A percentile compares a stretch with the other conserved stretches of the same genome.
phyloP scores from a whole-genome alignment of 2,329 filamentous ascomycete species.

The Plectosphaerella plurivora region DNA sequence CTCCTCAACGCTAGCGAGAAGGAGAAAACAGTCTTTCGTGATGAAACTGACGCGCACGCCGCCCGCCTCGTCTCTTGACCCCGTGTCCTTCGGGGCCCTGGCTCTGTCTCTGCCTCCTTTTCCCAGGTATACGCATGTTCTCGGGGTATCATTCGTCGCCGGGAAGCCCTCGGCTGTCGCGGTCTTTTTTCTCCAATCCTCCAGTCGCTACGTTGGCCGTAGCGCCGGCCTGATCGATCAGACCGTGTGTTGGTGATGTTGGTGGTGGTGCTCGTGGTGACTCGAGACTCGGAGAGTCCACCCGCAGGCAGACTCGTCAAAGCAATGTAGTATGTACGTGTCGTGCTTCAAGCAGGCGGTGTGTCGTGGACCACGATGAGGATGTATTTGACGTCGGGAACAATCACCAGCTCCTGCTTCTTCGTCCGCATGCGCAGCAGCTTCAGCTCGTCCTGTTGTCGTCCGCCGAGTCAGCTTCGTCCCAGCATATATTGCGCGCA shows the following conservation, averaged over 20 bases:
- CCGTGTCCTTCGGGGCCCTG: no score
- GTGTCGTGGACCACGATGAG: slow-evolving; percentile 79
- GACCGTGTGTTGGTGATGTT: background rate
- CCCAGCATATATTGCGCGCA: background rate
- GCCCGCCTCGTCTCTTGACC: no score
- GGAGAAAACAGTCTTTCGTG: no score
- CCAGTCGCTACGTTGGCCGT: no score
- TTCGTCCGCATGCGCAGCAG: slow-evolving; percentile 74
- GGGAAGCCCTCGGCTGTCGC: no score
- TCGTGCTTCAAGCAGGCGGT: slow-evolving; percentile 51
- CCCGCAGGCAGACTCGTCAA: background rate
- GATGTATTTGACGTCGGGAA: slow-evolving; percentile 75
- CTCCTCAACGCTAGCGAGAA: no score
- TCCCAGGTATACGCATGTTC: no score
- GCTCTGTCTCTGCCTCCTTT: no score
- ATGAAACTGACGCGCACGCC: no score
- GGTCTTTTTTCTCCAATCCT: background rate
- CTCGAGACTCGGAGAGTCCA: background rate
- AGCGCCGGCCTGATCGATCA: no score
- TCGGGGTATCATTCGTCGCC: no score
- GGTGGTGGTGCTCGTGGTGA: background rate
- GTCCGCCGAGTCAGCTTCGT: background rate
- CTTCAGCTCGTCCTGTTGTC: slow-evolving; percentile 66
- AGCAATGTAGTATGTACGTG: no score
- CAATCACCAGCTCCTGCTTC: slow-evolving; percentile 80